These are phyloP conservation scores for Phytophthora lateralis DNA, from an alignment of 352 stramenopile genomes.

Conservation along the genomic window DNA sequence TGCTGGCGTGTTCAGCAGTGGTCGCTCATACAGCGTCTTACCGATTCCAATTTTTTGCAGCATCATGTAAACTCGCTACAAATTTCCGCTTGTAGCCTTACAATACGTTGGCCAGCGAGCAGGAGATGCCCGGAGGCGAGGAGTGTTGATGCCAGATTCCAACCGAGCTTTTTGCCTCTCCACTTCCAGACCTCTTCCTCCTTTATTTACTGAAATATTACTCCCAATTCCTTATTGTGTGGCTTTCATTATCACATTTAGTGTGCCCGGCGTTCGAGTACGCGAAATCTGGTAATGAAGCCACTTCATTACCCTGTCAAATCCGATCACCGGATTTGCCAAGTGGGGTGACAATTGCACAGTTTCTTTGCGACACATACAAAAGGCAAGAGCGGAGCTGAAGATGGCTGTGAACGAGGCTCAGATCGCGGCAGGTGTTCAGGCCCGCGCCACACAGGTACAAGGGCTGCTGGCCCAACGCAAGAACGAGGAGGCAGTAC, in stretches of 20 bases:
- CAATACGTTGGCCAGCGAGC: background rate
- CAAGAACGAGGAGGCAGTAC: conserved; percentile 84
- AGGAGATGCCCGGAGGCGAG: background rate
- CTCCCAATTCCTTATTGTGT: too few species aligned
- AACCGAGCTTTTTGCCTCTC: background rate
- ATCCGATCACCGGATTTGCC: conserved; percentile 26
- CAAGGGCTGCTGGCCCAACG: conserved; percentile 75
- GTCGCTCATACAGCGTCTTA: conserved; percentile 46
- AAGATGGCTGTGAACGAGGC: conserved; percentile 69
- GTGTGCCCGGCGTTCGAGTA: too few species aligned
- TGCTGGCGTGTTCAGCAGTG: conserved; percentile 19
- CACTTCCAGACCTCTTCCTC: background rate
- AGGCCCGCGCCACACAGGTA: conserved; percentile 66
- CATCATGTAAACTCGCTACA: conserved; percentile 49
- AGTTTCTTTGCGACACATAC: conserved; percentile 12
- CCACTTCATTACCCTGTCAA: conserved; percentile 11
- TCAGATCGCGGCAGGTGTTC: conserved; percentile 56
- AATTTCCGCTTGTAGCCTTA: too few species aligned
- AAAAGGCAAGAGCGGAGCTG: conserved; percentile 8
- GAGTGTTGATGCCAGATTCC: background rate
- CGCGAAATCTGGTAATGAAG: conserved; percentile 8
- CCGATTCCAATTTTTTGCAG: conserved; percentile 72
- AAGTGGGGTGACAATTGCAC: conserved; percentile 11
- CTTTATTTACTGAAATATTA: conserved; percentile 15
- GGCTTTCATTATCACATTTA: too few species aligned